A percentile compares a stretch with the other conserved stretches of the same genome.
phyloP scores from a whole-genome alignment of 2,329 filamentous ascomycete species.

The Blastomyces parvus region DNA sequence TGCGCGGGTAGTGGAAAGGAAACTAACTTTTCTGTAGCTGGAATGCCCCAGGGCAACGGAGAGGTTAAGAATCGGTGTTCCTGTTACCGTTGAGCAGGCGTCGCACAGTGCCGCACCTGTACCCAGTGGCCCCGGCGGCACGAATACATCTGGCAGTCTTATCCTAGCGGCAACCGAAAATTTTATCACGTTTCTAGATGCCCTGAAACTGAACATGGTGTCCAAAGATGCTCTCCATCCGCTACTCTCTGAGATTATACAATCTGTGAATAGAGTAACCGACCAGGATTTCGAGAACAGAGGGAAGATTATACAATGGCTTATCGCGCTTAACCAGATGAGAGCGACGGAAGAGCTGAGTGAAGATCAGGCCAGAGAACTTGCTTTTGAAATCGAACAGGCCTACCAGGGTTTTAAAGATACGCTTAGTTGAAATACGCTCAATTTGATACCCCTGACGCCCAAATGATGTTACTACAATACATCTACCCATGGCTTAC shows the following conservation, averaged over 20 bases:
- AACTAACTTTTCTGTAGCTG: conserved; percentile 47
- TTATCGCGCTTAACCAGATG: conserved; percentile 97
- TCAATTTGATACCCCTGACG: not conserved
- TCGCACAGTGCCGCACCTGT: conserved; percentile 39
- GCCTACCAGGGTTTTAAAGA: conserved; percentile 91
- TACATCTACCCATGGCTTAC: not conserved
- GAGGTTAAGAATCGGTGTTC: conserved; percentile 82
- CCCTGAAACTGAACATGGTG: conserved; percentile 79
- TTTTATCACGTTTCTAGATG: conserved; percentile 96
- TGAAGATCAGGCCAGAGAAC: conserved; percentile 76
- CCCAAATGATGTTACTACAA: not conserved
- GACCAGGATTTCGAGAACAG: conserved; percentile 90
- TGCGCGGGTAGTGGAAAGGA: not conserved
- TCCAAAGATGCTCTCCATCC: conserved; percentile 97
- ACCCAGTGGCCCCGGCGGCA: conserved; percentile 20
- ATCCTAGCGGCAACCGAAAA: conserved; percentile 91
- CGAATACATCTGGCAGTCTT: conserved; percentile 47
- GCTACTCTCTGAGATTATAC: conserved; percentile 87
- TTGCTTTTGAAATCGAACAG: conserved; percentile 87
- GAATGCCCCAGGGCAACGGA: conserved; percentile 92
- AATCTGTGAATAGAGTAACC: conserved; percentile 94
- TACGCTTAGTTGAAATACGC: conserved; percentile 48
- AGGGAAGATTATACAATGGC: conserved; percentile 96
- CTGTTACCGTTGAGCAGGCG: conserved; percentile 64
- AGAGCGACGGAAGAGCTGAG: conserved; percentile 82